phyloP scores from a whole-genome alignment of 1,284 basidiomycete genomes.

The Prillingera fragicola region DNA sequence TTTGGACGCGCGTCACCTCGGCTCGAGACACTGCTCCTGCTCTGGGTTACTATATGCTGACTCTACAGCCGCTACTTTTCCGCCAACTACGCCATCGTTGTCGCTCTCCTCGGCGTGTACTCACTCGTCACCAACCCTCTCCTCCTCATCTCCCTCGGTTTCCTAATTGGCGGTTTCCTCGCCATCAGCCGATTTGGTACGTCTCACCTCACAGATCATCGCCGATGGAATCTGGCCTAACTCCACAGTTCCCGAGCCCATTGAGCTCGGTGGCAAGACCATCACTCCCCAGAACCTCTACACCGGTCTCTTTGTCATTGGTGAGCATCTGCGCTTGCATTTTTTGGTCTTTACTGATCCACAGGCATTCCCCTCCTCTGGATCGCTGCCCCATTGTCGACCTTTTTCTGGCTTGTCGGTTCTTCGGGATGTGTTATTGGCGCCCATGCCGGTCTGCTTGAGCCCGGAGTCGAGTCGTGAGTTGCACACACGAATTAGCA shows the following conservation, averaged over 20 bases:
- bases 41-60: too few relatives aligned
- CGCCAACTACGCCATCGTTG: conserved; percentile 82
- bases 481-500: neutral
- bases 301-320: conserved; percentile 52
- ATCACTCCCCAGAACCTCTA: conserved; percentile 59
- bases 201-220: conserved; percentile 35
- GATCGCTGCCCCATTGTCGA: conserved; percentile 46
- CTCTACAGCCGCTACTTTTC: conserved; percentile 90
- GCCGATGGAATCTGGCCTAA: conserved; percentile 10
- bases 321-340: conserved; percentile 41
- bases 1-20: neutral
- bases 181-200: conserved; percentile 84
- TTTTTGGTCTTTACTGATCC: neutral
- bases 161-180: conserved; percentile 87
- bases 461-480: conserved; percentile 51
- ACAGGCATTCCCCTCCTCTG: conserved; percentile 46
- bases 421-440: conserved; percentile 48
- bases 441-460: conserved; percentile 54
- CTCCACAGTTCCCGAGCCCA: conserved; percentile 38
- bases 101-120: conserved; percentile 77
- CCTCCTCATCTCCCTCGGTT: conserved; percentile 75
- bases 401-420: conserved; percentile 49
- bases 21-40: too few relatives aligned
- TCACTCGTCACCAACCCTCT: conserved; percentile 76
- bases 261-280: conserved; percentile 50